phyloP scores from a whole-genome alignment of 2,329 filamentous ascomycete species.

The Trichophyton rubrum region DNA sequence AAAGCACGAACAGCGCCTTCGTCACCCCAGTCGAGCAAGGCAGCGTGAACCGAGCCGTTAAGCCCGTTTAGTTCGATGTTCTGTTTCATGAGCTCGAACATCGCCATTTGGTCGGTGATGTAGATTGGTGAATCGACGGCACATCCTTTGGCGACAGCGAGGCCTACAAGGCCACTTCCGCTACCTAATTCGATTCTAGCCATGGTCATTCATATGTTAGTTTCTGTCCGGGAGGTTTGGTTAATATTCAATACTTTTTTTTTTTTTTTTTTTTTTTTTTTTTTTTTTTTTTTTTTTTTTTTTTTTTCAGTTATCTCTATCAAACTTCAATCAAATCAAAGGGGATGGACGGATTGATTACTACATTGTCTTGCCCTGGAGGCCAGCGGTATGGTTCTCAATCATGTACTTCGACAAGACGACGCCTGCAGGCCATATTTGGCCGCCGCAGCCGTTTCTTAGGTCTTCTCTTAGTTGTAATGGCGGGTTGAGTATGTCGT shows the following conservation, averaged over 20 bases:
- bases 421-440: constrained; percentile 90
- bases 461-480: constrained; percentile 76
- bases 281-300: not conserved
- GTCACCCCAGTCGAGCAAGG: constrained; percentile 66
- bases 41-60: constrained; percentile 48
- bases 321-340: constrained; percentile 9
- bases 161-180: constrained; percentile 72
- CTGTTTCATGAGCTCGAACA: constrained; percentile 72
- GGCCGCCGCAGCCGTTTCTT: constrained; percentile 76
- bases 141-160: constrained; percentile 48
- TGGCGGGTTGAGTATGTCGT: constrained; percentile 56
- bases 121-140: constrained; percentile 47
- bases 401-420: constrained; percentile 77
- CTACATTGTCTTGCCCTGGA: constrained; percentile 60
- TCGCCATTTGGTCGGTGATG: constrained; percentile 77
- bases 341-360: not conserved
- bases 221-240: not conserved
- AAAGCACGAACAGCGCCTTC: constrained; percentile 28
- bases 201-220: constrained; percentile 2
- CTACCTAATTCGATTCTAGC: constrained; percentile 78
- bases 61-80: constrained; percentile 78
- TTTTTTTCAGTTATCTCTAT: not conserved
- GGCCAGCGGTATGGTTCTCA: constrained; percentile 51
- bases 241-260: not conserved
- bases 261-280: not conserved